Conservation (phyloP, 2,329 filamentous ascomycete species). For the Colletotrichum noveboracense region DNA sequence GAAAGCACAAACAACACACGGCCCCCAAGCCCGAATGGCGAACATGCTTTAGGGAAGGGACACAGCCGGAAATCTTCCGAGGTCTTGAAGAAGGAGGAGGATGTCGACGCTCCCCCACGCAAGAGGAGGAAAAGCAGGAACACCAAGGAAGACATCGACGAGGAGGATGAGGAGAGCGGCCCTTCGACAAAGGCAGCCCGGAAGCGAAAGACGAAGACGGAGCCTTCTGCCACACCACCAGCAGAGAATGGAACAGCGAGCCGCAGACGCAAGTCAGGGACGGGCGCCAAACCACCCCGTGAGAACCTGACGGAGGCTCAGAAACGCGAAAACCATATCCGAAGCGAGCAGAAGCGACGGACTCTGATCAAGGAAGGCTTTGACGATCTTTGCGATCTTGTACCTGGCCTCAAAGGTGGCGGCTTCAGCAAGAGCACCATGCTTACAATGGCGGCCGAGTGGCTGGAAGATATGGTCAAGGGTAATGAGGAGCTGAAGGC, state of each 20-base stretch:
- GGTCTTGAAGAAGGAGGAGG: conserved; percentile 37
- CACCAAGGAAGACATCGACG: conserved; percentile 43
- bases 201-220: conserved; percentile 54
- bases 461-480: conserved; percentile 73
- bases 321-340: conserved; percentile 85
- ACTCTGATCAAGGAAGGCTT: conserved; percentile 84
- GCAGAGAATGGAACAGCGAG: conserved; percentile 38
- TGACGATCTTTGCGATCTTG: conserved; percentile 77
- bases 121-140: conserved; percentile 63
- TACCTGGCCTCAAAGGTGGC: conserved; percentile 75
- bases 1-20: conserved; percentile 65
- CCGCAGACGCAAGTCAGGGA: conserved; percentile 58
- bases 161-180: conserved; percentile 46
- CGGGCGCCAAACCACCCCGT: conserved; percentile 51
- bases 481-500: conserved; percentile 68
- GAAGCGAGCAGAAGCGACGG: conserved; percentile 85
- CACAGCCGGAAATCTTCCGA: conserved; percentile 27
- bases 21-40: conserved; percentile 57
- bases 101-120: conserved; percentile 45
- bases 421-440: conserved; percentile 86
- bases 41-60: conserved; percentile 24
- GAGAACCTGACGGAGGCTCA: conserved; percentile 83
- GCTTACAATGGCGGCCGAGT: conserved; percentile 76
- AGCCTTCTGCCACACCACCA: conserved; percentile 37
- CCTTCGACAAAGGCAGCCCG: conserved; percentile 37